phyloP scores from a whole-genome alignment of 306 rosid species.

The Quercus aquifolioides region DNA sequence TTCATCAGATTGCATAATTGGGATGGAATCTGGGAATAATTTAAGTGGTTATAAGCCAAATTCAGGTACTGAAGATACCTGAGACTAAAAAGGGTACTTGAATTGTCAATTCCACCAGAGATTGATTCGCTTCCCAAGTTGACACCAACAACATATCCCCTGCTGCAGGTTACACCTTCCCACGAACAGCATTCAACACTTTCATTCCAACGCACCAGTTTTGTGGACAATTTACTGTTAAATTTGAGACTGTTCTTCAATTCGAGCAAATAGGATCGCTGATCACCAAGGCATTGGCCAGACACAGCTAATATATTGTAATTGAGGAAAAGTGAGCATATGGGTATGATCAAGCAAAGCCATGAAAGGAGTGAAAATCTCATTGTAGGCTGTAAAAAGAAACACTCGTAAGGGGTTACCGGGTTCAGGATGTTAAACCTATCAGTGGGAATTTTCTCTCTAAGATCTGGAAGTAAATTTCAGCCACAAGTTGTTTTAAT shows the following conservation, averaged over 20 bases:
- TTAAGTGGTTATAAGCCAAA: conserved; percentile 3
- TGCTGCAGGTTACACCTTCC: conserved; percentile 29
- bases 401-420: not conserved
- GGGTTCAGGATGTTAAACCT: no score
- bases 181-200: conserved; percentile 27
- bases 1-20: conserved; percentile 21
- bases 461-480: no score
- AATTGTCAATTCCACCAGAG: not conserved
- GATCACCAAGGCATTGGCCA: conserved; percentile 21
- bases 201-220: conserved; percentile 20
- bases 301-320: not conserved
- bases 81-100: not conserved
- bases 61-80: conserved; percentile 1
- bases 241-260: conserved; percentile 18
- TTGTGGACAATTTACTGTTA: not conserved
- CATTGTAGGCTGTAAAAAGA: conserved; percentile 10
- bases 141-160: not conserved
- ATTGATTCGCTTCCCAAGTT: not conserved
- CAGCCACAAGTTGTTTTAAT: no score
- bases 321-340: not conserved
- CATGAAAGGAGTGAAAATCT: conserved; percentile 20
- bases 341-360: conserved; percentile 1
- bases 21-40: not conserved
- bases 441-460: no score
- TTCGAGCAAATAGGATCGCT: conserved; percentile 20